phyloP scores from a whole-genome alignment of 306 rosid species.

The Inga leiocalycina region DNA sequence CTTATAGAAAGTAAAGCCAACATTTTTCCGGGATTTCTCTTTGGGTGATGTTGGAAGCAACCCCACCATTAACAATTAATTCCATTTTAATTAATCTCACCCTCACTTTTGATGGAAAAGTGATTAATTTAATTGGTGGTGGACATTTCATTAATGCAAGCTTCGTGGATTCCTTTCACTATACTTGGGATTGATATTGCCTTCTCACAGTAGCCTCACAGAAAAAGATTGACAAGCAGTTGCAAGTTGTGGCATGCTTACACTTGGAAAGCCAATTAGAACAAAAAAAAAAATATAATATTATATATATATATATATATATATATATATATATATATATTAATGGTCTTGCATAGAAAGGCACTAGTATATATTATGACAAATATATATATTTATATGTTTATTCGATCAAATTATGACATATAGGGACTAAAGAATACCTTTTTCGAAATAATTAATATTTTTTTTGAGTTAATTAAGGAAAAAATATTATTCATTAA shows the following conservation, averaged over 20 bases:
- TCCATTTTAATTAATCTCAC: conserved; percentile 30
- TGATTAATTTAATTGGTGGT: conserved; percentile 42
- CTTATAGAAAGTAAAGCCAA: conserved; percentile 38
- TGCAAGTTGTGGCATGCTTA: conserved; percentile 34
- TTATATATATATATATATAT: no score
- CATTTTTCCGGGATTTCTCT: conserved; percentile 38
- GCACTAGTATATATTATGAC: conserved; percentile 2
- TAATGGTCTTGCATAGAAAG: neutral
- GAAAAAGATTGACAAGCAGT: conserved; percentile 5
- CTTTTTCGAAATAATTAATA: neutral
- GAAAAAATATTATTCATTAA: neutral
- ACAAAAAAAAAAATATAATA: neutral
- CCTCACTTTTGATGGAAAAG: conserved; percentile 32
- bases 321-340: no score
- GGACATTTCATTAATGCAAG: conserved; percentile 50
- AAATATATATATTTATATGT: neutral
- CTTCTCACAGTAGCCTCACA: conserved; percentile 35
- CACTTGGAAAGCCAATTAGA: conserved; percentile 45
- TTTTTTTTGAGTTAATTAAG: neutral
- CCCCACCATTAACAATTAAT: conserved; percentile 48
- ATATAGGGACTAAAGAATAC: neutral
- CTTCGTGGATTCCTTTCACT: conserved; percentile 47
- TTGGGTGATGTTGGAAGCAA: conserved; percentile 37
- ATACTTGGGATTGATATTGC: conserved; percentile 21
- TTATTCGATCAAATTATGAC: neutral